Evolutionary conservation across 2,329 filamentous ascomycete genomes (phyloP).

Genomic region (Penicillium sp.): DNA sequence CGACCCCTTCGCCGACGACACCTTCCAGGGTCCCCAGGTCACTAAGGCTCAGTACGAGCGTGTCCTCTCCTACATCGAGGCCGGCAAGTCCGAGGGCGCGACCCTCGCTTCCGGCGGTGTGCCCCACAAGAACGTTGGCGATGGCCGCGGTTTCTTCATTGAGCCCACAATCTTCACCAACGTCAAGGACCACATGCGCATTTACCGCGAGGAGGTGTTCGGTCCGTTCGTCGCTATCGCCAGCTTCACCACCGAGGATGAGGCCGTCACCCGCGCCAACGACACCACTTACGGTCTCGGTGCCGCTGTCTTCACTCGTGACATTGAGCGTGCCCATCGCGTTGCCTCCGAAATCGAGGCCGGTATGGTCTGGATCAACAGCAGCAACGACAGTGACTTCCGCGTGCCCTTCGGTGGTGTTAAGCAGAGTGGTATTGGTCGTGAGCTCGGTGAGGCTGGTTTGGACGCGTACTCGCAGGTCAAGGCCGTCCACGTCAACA

Average conservation of each 20-base stretch:
- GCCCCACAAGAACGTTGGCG: constrained; percentile 50
- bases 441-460: constrained; percentile 59
- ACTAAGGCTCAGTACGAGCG: constrained; percentile 42
- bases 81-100: constrained; percentile 67
- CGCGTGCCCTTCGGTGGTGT: constrained; percentile 59
- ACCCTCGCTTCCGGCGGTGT: constrained; percentile 62
- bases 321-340: constrained; percentile 60
- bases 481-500: constrained; percentile 51
- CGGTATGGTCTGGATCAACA: constrained; percentile 69
- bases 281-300: constrained; percentile 46
- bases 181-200: constrained; percentile 55
- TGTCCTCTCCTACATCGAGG: constrained; percentile 65
- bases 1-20: constrained; percentile 36
- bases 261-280: constrained; percentile 56
- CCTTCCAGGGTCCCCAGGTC: constrained; percentile 38
- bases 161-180: constrained; percentile 57
- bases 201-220: constrained; percentile 61
- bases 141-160: constrained; percentile 63
- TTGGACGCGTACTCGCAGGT: constrained; percentile 60
- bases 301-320: constrained; percentile 43
- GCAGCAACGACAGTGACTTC: constrained; percentile 48
- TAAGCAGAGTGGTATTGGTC: constrained; percentile 60
- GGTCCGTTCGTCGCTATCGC: constrained; percentile 59
- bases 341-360: constrained; percentile 57
- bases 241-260: constrained; percentile 58